Evolutionary conservation across 2,329 filamentous ascomycete species (phyloP), one percentile per base, ranked within the genome.

Genomic region (Tolypocladium paradoxum): DNA sequence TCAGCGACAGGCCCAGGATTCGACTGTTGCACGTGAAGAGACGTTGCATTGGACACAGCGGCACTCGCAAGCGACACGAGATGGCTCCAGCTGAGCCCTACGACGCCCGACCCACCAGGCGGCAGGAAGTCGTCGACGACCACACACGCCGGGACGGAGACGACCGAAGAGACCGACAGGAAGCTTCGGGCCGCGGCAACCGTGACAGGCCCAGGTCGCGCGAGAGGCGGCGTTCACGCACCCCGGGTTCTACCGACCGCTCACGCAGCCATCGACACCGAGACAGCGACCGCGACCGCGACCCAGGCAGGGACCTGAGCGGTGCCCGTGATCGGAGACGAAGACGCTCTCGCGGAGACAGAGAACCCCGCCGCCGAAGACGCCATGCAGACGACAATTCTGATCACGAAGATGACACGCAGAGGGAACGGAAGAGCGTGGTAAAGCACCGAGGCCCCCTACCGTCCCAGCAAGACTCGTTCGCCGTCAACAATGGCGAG

Each of bases 391-490:
- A 57, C 33, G 51, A 43, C 14, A 47, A 45, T 4, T 40, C 46
- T n/a, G 55, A 56, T 2, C n/a, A 31, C 6, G 55, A 55, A 33
- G 53, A 56, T 33, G 54, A 62, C 35, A 56, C 64, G 24, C 62
- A 58, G 36, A 55, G 59, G 29, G 53, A 61, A 48, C 43, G 58
- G 56, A 54, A 60, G 55, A 61, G 61, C 53, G 60, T 64, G 8
- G 24, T 69, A 33, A 64, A 60, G 54, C 65, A 61, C 9, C 63
- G 64, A 51, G 79, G 77, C 0, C 81, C 82, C 0, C 67, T 85
- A 12, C 81, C 81, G 2, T 81, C 81, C 0, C 82, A 85, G 61
- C 73, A 73, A 38, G 76, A 76, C 58, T 80, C 80, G 1, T 85
- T 84, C 58, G 80, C 82, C 46, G 62, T 80, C 29, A 77, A 73